Conservation (phyloP, 2,329 filamentous ascomycete genomes). For the Botryotinia convoluta region DNA sequence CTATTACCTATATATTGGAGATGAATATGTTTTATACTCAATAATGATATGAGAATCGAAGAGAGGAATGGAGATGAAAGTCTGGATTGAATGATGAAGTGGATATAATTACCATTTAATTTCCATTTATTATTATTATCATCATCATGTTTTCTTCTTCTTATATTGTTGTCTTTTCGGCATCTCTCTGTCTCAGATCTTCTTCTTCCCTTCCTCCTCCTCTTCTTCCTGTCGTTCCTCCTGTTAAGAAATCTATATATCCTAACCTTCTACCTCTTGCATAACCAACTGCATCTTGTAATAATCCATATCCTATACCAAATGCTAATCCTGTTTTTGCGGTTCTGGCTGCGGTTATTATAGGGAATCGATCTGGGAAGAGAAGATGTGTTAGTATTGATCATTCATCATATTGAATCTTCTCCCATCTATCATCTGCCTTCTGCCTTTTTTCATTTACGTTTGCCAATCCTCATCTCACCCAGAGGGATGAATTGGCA, state of each 20-base stretch:
- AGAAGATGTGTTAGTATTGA: slow-evolving; percentile 3
- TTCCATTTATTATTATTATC: background rate
- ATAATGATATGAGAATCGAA: background rate
- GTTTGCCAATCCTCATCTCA: slow-evolving; percentile 16
- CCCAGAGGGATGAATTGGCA: background rate
- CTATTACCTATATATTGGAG: background rate
- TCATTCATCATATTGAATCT: background rate
- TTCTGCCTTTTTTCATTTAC: background rate
- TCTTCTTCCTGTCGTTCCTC: slow-evolving; percentile 43
- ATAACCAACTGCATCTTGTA: slow-evolving; percentile 72
- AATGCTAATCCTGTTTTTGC: slow-evolving; percentile 77
- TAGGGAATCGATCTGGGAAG: slow-evolving; percentile 69
- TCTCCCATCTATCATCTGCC: background rate
- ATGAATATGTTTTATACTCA: background rate
- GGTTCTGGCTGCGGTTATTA: slow-evolving; percentile 72
- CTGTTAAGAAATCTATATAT: slow-evolving; percentile 68
- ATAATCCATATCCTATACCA: slow-evolving; percentile 74
- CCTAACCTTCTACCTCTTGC: slow-evolving; percentile 68
- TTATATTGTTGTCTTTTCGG: background rate
- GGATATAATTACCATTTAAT: background rate
- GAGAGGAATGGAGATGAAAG: background rate
- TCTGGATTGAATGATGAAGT: background rate
- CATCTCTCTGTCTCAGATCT: background rate
- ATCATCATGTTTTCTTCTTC: background rate
- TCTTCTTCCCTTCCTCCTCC: background rate